Evolutionary conservation across 352 stramenopile genomes (phyloP).

Genomic region (Phytophthora capsici): DNA sequence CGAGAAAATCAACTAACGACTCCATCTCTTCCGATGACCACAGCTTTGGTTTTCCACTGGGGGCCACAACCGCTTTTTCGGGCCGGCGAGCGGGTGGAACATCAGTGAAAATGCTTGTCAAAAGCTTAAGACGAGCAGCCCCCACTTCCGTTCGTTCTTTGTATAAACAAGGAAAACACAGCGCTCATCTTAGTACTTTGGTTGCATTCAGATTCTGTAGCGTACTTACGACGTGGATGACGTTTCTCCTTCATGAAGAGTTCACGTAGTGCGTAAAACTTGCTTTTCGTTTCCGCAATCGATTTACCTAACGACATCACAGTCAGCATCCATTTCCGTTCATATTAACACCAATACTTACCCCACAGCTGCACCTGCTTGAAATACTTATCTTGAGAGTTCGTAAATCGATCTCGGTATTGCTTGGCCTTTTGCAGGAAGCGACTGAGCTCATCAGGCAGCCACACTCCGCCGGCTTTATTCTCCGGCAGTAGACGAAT

Average conservation of each 20-base stretch:
- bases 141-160: conserved; percentile 34
- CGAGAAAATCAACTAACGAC: conserved; percentile 60
- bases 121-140: conserved; percentile 40
- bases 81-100: conserved; percentile 42
- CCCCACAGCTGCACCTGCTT: conserved; percentile 70
- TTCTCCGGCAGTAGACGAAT: conserved; percentile 68
- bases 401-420: conserved; percentile 54
- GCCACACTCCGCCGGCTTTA: conserved; percentile 59
- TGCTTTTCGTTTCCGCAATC: conserved; percentile 61
- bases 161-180: conserved; percentile 6
- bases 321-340: neutral
- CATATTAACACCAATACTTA: conserved; percentile 11
- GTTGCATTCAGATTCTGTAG: neutral
- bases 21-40: conserved; percentile 69
- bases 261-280: conserved; percentile 79
- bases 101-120: conserved; percentile 58
- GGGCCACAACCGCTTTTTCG: conserved; percentile 22
- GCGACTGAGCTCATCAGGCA: conserved; percentile 68
- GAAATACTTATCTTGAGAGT: conserved; percentile 64
- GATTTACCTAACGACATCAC: conserved; percentile 51
- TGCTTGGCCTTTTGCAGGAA: conserved; percentile 67
- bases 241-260: conserved; percentile 63
- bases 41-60: conserved; percentile 46
- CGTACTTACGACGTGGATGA: conserved; percentile 27
- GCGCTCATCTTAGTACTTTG: neutral